These are phyloP conservation scores for Diaporthe caulivora DNA, from an alignment of 2,329 filamentous ascomycete genomes.

Conservation along the genomic window DNA sequence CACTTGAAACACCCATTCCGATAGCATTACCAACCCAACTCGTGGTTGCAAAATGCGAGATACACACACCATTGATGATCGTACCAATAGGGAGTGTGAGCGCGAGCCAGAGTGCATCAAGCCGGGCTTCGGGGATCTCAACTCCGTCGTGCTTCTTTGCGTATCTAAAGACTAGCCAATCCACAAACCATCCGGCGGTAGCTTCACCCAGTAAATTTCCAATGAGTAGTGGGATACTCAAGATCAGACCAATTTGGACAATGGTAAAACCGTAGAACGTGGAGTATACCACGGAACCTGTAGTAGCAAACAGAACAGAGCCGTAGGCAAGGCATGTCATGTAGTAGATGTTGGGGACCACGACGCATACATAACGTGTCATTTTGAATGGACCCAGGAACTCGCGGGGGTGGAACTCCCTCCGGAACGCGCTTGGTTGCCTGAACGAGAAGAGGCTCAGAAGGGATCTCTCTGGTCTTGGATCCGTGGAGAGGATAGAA, in stretches of 20 bases:
- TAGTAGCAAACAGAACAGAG: slow-evolving; percentile 9
- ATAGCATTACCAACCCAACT: slow-evolving; percentile 16
- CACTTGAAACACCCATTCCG: background rate
- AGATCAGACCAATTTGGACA: slow-evolving; percentile 2
- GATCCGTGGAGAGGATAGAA: background rate
- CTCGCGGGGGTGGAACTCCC: background rate
- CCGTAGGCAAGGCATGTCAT: slow-evolving; percentile 13
- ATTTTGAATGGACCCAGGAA: slow-evolving; percentile 6
- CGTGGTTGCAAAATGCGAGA: background rate
- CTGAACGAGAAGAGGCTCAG: background rate
- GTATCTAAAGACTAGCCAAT: slow-evolving; percentile 10
- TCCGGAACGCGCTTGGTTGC: slow-evolving; percentile 5
- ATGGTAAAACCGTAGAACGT: slow-evolving; percentile 4
- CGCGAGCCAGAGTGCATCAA: slow-evolving; percentile 14
- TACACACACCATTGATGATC: slow-evolving; percentile 15
- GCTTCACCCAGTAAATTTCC: slow-evolving; percentile 4
- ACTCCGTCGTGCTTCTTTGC: slow-evolving; percentile 13
- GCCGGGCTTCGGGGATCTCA: slow-evolving; percentile 4
- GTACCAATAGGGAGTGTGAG: slow-evolving; percentile 6
- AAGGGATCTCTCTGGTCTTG: slow-evolving; percentile 2
- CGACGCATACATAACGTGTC: slow-evolving; percentile 1
- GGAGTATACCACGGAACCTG: slow-evolving; percentile 10
- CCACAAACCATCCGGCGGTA: slow-evolving; percentile 16
- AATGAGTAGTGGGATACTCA: slow-evolving; percentile 11
- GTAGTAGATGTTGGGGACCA: slow-evolving; percentile 11